Base-by-base conservation (phyloP, 306 rosid genomes). In the Biancaea sappan region DNA sequence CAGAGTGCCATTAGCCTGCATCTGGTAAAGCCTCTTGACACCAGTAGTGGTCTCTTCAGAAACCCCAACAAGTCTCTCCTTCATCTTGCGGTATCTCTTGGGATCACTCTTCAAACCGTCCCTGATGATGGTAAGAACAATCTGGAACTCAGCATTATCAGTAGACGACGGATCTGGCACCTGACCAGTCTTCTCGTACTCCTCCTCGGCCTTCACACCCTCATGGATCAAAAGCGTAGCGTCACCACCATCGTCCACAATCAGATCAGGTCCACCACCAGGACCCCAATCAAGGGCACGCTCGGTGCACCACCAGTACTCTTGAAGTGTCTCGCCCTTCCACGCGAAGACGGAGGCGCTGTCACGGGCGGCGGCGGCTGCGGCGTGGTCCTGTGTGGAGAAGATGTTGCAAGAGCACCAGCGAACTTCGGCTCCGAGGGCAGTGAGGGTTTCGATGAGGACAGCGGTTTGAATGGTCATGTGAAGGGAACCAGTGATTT, bases 241-340 rank as follows among this genome's bases (percentile, higher is more conserved):
- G 56, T 94, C 98, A 8, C 98, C 98, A 0, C 98, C 98, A 9
- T 94, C 98, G 4, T 94, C 98, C 2, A 94, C 98, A 38, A 94
- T 94, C 38, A 94, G 91, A 57, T 94, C 98, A 0, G 98, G 98
- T 0, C 98, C 98, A 0, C 97, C 98, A 0, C 60, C 75, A 0
- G 98, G 87, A 16, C 98, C 97, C 98, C 98, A 94, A 57, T 94
- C 97, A 5, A 94, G 88, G 0, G 98, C 85, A 0, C 96, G 84
- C 85, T 94, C 98, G 0, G 98, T 88, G 80, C 98, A 91, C 98
- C 98, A 94, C 98, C 98, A 91, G 74, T 91, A 91, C 77, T 94
- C 98, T 81, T 88, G 95, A 7, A 94, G 91, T 14, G 97, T 91
- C 81, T 94, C 98, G 0, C 98, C 98, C 71, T 91, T 94, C 97